Evolutionary conservation across 345 rosid species (phyloP), one percentile per base, ranked within the genome.

Genomic region (Mallotus nudiflorus): DNA sequence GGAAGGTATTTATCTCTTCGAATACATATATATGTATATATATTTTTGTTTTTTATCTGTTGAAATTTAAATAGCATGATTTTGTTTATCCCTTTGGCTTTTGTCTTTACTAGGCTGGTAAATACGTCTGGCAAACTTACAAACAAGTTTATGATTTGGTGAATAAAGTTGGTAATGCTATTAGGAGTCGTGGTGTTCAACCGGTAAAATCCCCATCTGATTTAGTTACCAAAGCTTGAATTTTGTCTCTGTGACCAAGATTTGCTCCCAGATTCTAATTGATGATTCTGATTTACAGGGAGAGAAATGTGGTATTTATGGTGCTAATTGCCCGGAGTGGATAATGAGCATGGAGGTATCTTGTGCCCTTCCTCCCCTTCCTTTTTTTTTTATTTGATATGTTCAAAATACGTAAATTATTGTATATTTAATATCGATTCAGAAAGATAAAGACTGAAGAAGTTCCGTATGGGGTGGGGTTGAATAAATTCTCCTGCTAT

Each of bases 291-390:
- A 69, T 69, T 59, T 68, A 20, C 77, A 96, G 98, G 85, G 91
- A 50, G 93, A 75, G 2, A 91, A 86, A 75, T 96, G 98, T 75
- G 99, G 99, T 55, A 91, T 96, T 72, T 96, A 88, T 76, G 98
- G 99, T 28, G 88, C 91, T 72, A 96, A 96, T 56, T 85, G 83
- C 48, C 67, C 98, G 7, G 94, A 92, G 81, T 96, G 99, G 99
- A 81, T 96, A 63, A 88, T 92, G 46, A 91, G 99, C 84, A 92
- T 96, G 99, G 94, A 96, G 99, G 98, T 93, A 81, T 3, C 29
- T 42, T 42, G 46, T 42, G 7, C 11, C 46, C 11, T 12, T 42
- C 37, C 37, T 33, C 6, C 6, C 6, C 37, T 29, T 57, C 40
- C 68, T 45, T 25, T 70, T 48, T 31, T 68, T 55, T 31, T 16